Base-by-base conservation (phyloP, 1,284 basidiomycete species). In the Ustilago xerochloae region DNA sequence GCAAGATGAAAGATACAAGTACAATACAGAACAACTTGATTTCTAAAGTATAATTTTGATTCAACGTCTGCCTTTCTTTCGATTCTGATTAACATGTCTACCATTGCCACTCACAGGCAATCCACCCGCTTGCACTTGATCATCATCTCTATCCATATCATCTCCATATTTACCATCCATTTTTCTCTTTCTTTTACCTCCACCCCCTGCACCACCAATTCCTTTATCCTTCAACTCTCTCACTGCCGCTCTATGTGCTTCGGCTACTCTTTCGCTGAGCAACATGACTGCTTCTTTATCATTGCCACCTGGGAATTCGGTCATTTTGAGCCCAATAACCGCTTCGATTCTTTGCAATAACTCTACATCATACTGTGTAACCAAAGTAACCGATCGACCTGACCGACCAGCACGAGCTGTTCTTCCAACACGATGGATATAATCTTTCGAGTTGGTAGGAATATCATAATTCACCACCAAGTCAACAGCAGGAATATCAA, bases 331-430 rank as follows among this genome's bases (percentile, higher is more conserved):
- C 30, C 90, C 94, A 30, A 93, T 91, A 5, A 96, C 94, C 22
- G 76, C 70, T 60, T 85, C 84, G 81, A 99, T 97, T 9, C 97
- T 90, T 84, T 98, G 94, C 12, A 99, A 87, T 56, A 98, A 88
- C 85, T 99, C 97, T 61, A 99, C 94, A 80, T 99, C 96, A 85
- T 99, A 99, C 86, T 99, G 97, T 1, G 96, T 95, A 12, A 98
- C 94, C 22, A 99, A 88, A 12, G 97, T 97, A 77, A 99, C 92
- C 1, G 93, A 91, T 86, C 97, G 97, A 41, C 97, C 97, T 2
- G 93, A 90, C 41, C 97, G 90, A 15, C 97, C 97, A 0, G 97
- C 97, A 84, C 97, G 91, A 3, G 97, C 97, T 30, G 97, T 99
- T 71, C 97, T 90, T 33, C 97, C 97, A 18, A 99, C 97, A 60